Percentiles rank a stretch among this genome's conserved stretches.
Evolutionary conservation across 345 rosid genomes (phyloP).

Genomic region (Sonneratia caseolaris): DNA sequence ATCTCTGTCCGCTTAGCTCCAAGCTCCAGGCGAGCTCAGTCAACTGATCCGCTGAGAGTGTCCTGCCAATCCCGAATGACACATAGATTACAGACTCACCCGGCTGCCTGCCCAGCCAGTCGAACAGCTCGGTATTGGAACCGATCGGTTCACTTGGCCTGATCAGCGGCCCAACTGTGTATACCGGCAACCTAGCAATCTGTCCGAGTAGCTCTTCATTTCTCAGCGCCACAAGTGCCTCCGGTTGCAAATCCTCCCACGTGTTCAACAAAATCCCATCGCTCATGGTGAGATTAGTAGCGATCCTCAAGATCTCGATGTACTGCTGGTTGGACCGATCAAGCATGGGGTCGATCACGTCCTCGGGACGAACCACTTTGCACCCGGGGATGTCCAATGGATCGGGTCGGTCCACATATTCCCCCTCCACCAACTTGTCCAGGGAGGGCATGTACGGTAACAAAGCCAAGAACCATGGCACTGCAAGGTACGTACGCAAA

Average conservation of each 20-base stretch:
- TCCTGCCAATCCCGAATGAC: conserved; percentile 69
- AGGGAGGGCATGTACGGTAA: conserved; percentile 20
- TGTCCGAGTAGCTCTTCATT: conserved; percentile 13
- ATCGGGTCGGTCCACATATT: conserved; percentile 22
- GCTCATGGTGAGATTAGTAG: conserved; percentile 16
- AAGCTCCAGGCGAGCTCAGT: conserved; percentile 55
- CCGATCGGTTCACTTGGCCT: conserved; percentile 4
- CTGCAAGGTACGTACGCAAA: conserved; percentile 22
- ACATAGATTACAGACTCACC: conserved; percentile 44
- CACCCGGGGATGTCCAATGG: conserved; percentile 47
- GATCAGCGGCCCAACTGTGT: conserved; percentile 38
- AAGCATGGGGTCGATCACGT: conserved; percentile 27
- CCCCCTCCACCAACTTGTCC: conserved; percentile 30
- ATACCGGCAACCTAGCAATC: conserved; percentile 24
- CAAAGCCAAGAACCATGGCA: conserved; percentile 54
- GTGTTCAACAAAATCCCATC: conserved; percentile 54
- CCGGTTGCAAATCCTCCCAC: conserved; percentile 47
- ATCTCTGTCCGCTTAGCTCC: conserved; percentile 48
- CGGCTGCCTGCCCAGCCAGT: conserved; percentile 48
- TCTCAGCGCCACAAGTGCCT: conserved; percentile 28
- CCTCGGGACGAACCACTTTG: conserved; percentile 31
- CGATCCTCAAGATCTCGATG: conserved; percentile 11
- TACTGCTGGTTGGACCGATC: conserved; percentile 21
- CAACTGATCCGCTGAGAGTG: conserved; percentile 35
- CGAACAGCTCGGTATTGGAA: conserved; percentile 1